Base-by-base conservation (phyloP, 345 rosid species). In the Camelina laxa region DNA sequence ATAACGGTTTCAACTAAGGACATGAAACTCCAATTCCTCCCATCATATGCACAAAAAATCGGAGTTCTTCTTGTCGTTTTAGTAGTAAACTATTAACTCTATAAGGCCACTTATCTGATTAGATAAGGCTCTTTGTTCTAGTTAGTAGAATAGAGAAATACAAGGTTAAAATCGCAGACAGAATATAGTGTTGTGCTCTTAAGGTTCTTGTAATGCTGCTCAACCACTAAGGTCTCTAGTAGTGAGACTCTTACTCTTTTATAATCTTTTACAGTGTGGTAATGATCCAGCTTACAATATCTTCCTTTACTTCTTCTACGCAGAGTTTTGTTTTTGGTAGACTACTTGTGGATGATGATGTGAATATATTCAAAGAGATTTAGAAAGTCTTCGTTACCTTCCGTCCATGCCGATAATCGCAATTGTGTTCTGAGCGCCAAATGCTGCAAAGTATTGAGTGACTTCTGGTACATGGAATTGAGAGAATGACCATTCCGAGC, bases 21-120 rank as follows among this genome's bases (percentile, higher is more conserved):
- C n/a, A n/a, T n/a, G n/a, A n/a, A n/a, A n/a, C n/a, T n/a, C n/a
- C n/a, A n/a, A 38, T 10, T 35, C 78, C 33, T 30, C 49, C 61
- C 54, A 51, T 38, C 53, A 48, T 49, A 56, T 51, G 69, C 56
- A 31, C 60, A 68, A 51, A 75, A 68, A 75, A 50, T 69, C 41
- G 16, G 41, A 20, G 51, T 21, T 31, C 61, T 67, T 69, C 70
- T 35, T 54, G 36, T 44, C 65, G 7, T n/a, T 60, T 1, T 69
- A 42, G 63, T 75, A 21, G 75, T 9, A 27, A 75, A 58, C 58
- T 69, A 68, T 69, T 68, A 68, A 22, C n/a, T n/a, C 36, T 65
- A 20, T 36, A 66, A 66, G 67, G 67, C 61, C 66, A 58, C 27
- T 55, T 42, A n/a, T 55, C 75, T 71, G 61, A 51, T 17, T 36